Base-by-base conservation (phyloP, 169 alveolate genomes). In the Eimeria tenella region DNA sequence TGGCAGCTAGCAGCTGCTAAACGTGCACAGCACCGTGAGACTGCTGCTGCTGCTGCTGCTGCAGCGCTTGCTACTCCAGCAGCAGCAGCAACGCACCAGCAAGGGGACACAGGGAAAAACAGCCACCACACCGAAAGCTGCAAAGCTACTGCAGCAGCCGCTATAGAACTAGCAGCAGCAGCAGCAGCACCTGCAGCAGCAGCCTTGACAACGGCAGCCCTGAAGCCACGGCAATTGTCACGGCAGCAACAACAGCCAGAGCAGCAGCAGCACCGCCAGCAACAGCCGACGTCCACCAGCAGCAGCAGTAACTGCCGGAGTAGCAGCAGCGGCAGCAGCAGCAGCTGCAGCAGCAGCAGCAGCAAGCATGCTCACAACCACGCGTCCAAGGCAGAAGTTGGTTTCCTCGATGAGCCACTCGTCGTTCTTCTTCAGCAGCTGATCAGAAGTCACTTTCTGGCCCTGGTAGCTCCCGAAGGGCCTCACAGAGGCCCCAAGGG, bases 351-450 rank as follows among this genome's bases (percentile, higher is more conserved):
- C 62, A 84, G 62, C 58, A 23, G 58, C 58, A 60, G 82, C 52
- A 52, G 70, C 70, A 1, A 17, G 4, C 13, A 21, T 10, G 84
- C 97, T 65, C 95, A 97, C 98, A 82, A 97, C 97, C 9, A 97
- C 96, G 94, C 98, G 97, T 49, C 99, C 99, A 50, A 98, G 95
- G 94, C 99, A 98, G 95, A 98, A 98, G 95, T 98, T 98, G 73
- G 99, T 98, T 96, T 98, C 99, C 94, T 98, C 99, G 68, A 98
- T 97, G 52, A 97, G 98, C 99, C 99, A 98, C 95, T 97, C 98
- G 63, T 97, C 98, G 84, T 95, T 95, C 95, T 97, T 97, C 94
- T 97, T 97, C 53, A 97, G 97, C 92, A 98, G 96, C 84, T 98
- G 98, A 71, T 97, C 98, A 56, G 96, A 96, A 42, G 97, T 96